Evolutionary conservation across 441 rosid genomes (phyloP), one percentile per base, ranked within the genome.

Genomic region (Melastoma candidum): DNA sequence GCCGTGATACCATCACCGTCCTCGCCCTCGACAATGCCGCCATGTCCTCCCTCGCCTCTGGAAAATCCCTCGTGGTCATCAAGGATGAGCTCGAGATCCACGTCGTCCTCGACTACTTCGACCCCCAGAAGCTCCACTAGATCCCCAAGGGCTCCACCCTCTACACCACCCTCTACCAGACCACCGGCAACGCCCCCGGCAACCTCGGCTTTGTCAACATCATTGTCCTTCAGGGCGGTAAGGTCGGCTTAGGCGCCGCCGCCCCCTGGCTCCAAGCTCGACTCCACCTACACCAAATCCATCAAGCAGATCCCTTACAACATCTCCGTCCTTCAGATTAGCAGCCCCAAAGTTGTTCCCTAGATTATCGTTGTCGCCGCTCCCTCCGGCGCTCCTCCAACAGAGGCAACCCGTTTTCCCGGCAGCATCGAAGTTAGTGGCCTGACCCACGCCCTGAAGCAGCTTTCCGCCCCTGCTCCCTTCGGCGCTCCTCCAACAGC

Each of bases 151-250:
- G 92, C 54, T 69, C 88, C 39, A 72, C 81, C 4, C 98, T 90
- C 24, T 90, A 84, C 54, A 67, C 88, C 39, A 72, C 81, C 4
- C 98, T 90, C 24, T 90, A 84, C 66, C 98, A 90, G 60, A 85
- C 96, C 58, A 90, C 95, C 60, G 95, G 96, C n/a, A 82, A 80
- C 55, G 90, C 95, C 57, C 85, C 95, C 10, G 96, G 96, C 0
- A 81, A 83, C 57, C 14, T 73, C 17, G 95, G 94, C 1, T 83
- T 90, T 56, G 90, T 90, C 58, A 87, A 90, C 54, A 85, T 87
- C 58, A 87, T 93, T 63, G 88, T 81, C 54, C 82, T 87, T 3
- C 75, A 76, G 46, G 96, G 95, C 4, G 98, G 98, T 4, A 87
- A 87, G 63, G 90, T 90, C 25, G 88, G 81, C 2, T 87, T 90